Conservation (phyloP, 306 rosid species). For the Acacia melanoxylon region DNA sequence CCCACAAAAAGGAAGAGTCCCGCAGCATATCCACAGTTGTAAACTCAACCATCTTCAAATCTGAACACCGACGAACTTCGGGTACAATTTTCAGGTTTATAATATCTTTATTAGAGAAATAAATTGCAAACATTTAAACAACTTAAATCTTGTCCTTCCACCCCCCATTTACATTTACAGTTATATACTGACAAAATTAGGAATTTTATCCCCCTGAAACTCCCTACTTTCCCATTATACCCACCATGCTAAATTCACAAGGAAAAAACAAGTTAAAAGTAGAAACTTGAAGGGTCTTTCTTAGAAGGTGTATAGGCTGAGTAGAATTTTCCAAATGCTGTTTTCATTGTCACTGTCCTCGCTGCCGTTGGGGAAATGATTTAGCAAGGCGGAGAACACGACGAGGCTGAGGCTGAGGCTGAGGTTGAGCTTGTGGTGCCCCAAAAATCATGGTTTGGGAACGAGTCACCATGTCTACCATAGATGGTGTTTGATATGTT, state of each 20-base stretch:
- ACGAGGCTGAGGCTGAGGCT: conserved; percentile 42
- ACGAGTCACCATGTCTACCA: conserved; percentile 89
- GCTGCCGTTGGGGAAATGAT: conserved; percentile 63
- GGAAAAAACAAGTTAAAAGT: not conserved
- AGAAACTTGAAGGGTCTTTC: conserved; percentile 37
- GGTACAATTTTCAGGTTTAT: not conserved
- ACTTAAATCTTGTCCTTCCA: not conserved
- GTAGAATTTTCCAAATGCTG: conserved; percentile 27
- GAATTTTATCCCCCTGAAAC: conserved; percentile 50
- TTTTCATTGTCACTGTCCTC: conserved; percentile 36
- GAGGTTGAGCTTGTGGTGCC: conserved; percentile 49
- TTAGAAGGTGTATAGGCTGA: conserved; percentile 32
- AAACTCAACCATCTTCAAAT: conserved; percentile 27
- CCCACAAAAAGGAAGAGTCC: conserved; percentile 4
- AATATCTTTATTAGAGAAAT: not conserved
- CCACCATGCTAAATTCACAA: conserved; percentile 36
- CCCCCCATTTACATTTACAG: conserved; percentile 51
- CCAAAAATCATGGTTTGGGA: conserved; percentile 74
- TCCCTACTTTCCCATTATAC: conserved; percentile 48
- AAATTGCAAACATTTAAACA: not conserved
- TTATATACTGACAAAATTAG: conserved; percentile 42
- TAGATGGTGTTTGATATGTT: conserved; percentile 87
- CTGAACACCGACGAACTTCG: not conserved
- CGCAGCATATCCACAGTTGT: conserved; percentile 36
- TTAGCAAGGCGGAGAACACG: conserved; percentile 57